Percentiles rank a stretch among this genome's conserved stretches.
Evolutionary conservation across 768 basidiomycete genomes (phyloP).

Genomic region (Lentinula raphanica): DNA sequence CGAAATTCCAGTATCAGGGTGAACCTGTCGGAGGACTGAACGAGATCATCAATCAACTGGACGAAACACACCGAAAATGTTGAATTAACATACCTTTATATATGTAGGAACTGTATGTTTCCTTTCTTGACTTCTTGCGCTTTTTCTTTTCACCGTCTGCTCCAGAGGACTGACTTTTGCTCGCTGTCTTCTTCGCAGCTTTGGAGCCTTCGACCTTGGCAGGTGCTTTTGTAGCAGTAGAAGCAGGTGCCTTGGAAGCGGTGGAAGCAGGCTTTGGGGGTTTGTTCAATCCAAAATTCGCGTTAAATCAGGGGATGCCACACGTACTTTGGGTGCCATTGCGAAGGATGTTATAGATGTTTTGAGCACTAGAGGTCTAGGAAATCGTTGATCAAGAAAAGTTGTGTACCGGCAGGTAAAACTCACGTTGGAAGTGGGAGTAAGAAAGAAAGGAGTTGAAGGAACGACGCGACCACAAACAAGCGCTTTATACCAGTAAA

Average conservation of each 20-base stretch:
- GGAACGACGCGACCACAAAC: neutral
- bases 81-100: slow-evolving; percentile 54
- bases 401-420: too few species aligned
- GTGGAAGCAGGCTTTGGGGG: slow-evolving; percentile 55
- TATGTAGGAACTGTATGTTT: slow-evolving; percentile 83
- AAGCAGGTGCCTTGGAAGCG: slow-evolving; percentile 68
- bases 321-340: slow-evolving; percentile 9
- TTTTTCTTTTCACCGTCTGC: slow-evolving; percentile 73
- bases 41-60: neutral
- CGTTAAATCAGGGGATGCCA: neutral
- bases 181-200: slow-evolving; percentile 58
- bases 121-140: slow-evolving; percentile 74
- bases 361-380: too few species aligned
- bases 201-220: slow-evolving; percentile 41
- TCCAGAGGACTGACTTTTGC: slow-evolving; percentile 43
- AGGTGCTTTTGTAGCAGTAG: slow-evolving; percentile 59
- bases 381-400: too few species aligned
- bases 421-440: neutral
- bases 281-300: neutral
- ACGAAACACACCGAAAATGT: too few species aligned
- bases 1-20: slow-evolving; percentile 91
- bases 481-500: neutral
- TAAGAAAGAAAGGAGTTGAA: neutral
- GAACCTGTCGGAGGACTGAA: slow-evolving; percentile 84
- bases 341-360: neutral